Conservation (phyloP, 1,284 basidiomycete species). For the Moniliophthora roreri region DNA sequence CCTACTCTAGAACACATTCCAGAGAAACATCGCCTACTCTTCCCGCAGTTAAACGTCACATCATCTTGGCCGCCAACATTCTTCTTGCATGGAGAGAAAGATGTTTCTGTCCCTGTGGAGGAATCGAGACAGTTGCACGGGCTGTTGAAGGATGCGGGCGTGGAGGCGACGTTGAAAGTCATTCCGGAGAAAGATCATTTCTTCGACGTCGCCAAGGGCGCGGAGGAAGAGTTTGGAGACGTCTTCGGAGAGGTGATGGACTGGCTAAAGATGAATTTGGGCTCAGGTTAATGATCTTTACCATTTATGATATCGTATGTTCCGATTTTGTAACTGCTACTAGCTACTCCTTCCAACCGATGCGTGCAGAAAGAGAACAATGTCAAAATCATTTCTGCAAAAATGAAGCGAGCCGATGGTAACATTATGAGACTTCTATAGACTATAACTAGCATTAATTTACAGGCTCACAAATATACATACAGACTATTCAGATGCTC, state of each 20-base stretch:
- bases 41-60: constrained; percentile 51
- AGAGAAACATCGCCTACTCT: constrained; percentile 36
- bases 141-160: constrained; percentile 9
- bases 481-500: too few species aligned
- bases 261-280: too few species aligned
- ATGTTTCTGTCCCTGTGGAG: constrained; percentile 10
- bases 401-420: too few species aligned
- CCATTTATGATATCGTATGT: too few species aligned
- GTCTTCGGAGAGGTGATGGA: constrained; percentile 6
- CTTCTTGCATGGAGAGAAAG: constrained; percentile 10
- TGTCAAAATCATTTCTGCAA: too few species aligned
- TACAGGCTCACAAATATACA: too few species aligned
- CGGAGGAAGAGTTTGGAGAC: constrained; percentile 8
- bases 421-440: too few species aligned
- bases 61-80: constrained; percentile 48
- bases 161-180: constrained; percentile 2
- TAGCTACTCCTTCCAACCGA: too few species aligned
- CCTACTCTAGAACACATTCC: constrained; percentile 33
- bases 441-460: too few species aligned
- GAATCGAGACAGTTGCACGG: constrained; percentile 13
- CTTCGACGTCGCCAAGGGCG: constrained; percentile 13
- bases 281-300: too few species aligned
- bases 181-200: constrained; percentile 14
- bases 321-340: too few species aligned
- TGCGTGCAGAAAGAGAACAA: too few species aligned